A percentile compares a stretch with the other conserved stretches of the same genome.
Conservation (phyloP, 1,284 basidiomycete genomes). For the Wolfiporia cocos region DNA sequence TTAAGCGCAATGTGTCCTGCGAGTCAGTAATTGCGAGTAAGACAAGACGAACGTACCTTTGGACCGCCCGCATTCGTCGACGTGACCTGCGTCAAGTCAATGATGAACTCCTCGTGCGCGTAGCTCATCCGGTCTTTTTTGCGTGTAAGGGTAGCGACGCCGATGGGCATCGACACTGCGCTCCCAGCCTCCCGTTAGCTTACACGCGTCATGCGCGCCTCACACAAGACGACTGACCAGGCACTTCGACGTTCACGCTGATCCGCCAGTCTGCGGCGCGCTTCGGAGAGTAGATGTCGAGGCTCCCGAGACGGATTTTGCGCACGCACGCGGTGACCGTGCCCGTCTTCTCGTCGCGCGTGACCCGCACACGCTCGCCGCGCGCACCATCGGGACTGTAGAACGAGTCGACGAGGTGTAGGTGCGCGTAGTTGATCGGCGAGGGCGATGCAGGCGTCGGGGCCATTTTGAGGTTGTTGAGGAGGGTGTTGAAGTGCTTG, state of each 20-base stretch:
- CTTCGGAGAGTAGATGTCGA: slow-evolving; percentile 86
- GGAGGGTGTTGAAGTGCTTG: slow-evolving; percentile 76
- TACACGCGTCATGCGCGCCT: slow-evolving; percentile 10
- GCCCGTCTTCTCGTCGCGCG: slow-evolving; percentile 72
- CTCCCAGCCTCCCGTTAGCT: background rate
- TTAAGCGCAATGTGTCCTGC: slow-evolving; percentile 32
- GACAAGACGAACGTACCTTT: slow-evolving; percentile 45
- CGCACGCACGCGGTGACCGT: slow-evolving; percentile 61
- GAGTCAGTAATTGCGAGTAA: slow-evolving; percentile 5
- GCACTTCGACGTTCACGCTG: slow-evolving; percentile 84
- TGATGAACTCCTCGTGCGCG: slow-evolving; percentile 84
- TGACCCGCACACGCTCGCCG: slow-evolving; percentile 77
- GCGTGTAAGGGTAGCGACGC: slow-evolving; percentile 51
- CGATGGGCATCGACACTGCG: slow-evolving; percentile 55
- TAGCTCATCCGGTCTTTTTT: slow-evolving; percentile 93
- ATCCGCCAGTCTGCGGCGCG: slow-evolving; percentile 86
- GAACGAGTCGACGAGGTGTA: slow-evolving; percentile 80
- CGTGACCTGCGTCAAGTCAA: slow-evolving; percentile 92
- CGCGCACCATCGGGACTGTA: slow-evolving; percentile 50
- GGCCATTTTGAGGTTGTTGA: slow-evolving; percentile 67
- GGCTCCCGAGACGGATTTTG: slow-evolving; percentile 81
- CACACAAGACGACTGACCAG: slow-evolving; percentile 38
- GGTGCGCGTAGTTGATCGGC: slow-evolving; percentile 73
- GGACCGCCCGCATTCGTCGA: slow-evolving; percentile 37
- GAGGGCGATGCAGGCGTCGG: slow-evolving; percentile 36